Evolutionary conservation across 108 stramenopile genomes (phyloP), one percentile per base, ranked within the genome.

Genomic region (Aureococcus anophagefferens): DNA sequence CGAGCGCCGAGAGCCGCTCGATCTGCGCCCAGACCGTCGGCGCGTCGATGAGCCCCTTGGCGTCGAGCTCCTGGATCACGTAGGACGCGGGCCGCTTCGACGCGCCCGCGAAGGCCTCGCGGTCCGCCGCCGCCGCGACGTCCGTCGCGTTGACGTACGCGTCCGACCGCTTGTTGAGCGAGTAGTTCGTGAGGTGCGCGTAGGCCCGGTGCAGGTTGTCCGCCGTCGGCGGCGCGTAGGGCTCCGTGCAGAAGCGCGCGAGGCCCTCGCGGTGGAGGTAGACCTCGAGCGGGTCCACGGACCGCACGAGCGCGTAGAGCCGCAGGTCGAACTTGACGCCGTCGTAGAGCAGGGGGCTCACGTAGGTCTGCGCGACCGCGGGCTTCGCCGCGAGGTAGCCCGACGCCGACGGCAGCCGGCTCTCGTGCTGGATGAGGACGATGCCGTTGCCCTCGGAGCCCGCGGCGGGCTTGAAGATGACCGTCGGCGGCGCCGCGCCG

Each of bases 121-220:
- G 9, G 13, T 44, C 40, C 9, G 5, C 40, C 5, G 40, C 5
- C 5, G 40, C 5, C 40, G 5, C 40, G 51, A 9, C 51, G 13
- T 44, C 40, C 9, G 40, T 44, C 7, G n/a, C 51, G 51, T 34
- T 34, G 59, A 62, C 51, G 29, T 35, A n/a, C 44, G 5, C 46
- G 1, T 70, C 69, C 25, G 31, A 33, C n/a, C 59, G 31, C 34
- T 76, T 76, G 70, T 76, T 76, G 29, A 76, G 30, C 32, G 68
- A 62, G 64, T 76, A 76, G 64, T 76, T 76, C 31, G 75, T 76
- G 5, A 76, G n/a, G 64, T 76, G 75, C 69, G 36, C 37, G 67
- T 63, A 68, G 15, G 63, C 29, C n/a, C 63, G 28, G 11, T 31
- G 30, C n/a, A 76, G 25, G 44, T 76, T 76, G 1, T 40, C 35